Conservation (phyloP, 192 early-diverging fungal species). For the Entomortierella lignicola region DNA sequence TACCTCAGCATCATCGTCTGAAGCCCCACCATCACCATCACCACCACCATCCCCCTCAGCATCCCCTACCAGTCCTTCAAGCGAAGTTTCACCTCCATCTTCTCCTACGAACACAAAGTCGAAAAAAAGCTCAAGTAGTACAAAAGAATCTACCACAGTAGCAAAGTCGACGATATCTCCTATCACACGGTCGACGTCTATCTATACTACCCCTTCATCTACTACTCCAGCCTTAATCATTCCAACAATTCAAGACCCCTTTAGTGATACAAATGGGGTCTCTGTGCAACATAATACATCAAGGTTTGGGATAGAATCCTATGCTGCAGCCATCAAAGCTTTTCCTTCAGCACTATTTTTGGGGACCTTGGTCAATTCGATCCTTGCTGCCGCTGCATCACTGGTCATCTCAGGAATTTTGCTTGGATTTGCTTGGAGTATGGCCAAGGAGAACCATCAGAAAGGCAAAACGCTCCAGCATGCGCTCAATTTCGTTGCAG, state of each 20-base stretch:
- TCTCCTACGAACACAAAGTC: not conserved
- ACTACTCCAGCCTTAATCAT: slow-evolving; percentile 18
- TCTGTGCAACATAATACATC: slow-evolving; percentile 29
- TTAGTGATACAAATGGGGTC: slow-evolving; percentile 11
- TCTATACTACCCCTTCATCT: not conserved
- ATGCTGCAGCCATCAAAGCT: slow-evolving; percentile 42
- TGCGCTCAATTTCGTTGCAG: slow-evolving; percentile 45
- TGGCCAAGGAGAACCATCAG: slow-evolving; percentile 49
- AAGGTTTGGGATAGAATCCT: slow-evolving; percentile 42
- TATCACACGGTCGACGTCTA: not conserved
- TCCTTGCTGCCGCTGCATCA: slow-evolving; percentile 7
- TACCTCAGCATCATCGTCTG: not conserved
- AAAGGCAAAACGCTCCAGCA: slow-evolving; percentile 43
- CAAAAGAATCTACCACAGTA: not conserved
- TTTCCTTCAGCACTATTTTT: slow-evolving; percentile 29
- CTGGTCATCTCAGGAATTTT: slow-evolving; percentile 19
- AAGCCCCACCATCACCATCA: not conserved
- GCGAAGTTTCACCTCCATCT: not conserved
- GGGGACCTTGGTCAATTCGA: slow-evolving; percentile 29
- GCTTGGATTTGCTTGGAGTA: slow-evolving; percentile 33
- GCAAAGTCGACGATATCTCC: slow-evolving; percentile 8
- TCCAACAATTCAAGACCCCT: slow-evolving; percentile 28
- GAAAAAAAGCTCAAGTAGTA: not conserved
- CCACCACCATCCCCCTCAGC: not conserved
- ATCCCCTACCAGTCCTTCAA: slow-evolving; percentile 9